Evolutionary conservation across 2,329 filamentous ascomycete genomes (phyloP), one percentile per base, ranked within the genome.

Genomic region (Xylaria sp.): DNA sequence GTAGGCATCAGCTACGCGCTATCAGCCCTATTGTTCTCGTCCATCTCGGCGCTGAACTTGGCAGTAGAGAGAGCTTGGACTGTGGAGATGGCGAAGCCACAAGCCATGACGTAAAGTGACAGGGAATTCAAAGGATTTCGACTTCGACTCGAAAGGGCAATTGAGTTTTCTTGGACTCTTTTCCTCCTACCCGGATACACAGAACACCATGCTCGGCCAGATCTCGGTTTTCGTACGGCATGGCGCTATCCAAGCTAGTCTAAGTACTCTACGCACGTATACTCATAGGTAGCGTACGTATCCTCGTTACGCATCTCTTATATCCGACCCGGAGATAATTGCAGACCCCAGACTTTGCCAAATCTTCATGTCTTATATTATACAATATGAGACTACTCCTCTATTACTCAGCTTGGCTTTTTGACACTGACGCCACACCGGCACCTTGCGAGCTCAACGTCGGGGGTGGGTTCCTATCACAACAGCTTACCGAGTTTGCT

Each of bases 281-380:
- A 10, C 51, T 20, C 18, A n/a, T 56, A 15, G 34, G 13, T n/a
- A 39, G 18, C 41, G 41, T n/a, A 46, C 41, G 41, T 46, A 46
- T 46, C 41, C 41, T 46, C 4, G 41, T 46, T 37, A 46, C 13
- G 6, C 15, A 46, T 25, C 13, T 25, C 51, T 50, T 59, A 59
- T 63, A 39, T 60, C 65, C 60, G 65, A 13, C 34, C 50, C 46
- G 62, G 61, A 65, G 61, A 61, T 68, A 68, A 46, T 48, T 18
- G 23, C 23, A 48, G 51, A 25, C 51, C 34, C 37, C 25, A 63
- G 61, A 54, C 61, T 55, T 41, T 39, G 52, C 15, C 37, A 58
- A 12, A 32, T 15, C 23, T 32, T 6, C 34, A 32, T 46, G n/a
- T 6, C 56, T 58, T 48, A 58, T 25, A 58, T 20, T 25, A 41